A percentile compares a stretch with the other conserved stretches of the same genome.
These are phyloP conservation scores for Chlorella ohadii DNA, from an alignment of 139 green algal genomes.

Conservation along the genomic window DNA sequence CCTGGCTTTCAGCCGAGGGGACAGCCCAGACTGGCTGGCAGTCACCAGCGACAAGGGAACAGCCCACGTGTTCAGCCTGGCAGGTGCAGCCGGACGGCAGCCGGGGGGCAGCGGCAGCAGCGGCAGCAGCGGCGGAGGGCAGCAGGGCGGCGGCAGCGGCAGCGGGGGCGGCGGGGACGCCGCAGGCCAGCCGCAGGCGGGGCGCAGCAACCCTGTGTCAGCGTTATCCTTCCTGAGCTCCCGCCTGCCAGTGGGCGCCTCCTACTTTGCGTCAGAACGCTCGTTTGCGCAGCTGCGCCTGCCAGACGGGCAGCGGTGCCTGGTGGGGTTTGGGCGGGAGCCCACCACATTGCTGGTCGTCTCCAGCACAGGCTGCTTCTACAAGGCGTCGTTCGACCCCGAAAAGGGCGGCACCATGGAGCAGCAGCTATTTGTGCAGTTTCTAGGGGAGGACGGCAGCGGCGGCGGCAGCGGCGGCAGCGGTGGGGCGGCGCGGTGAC, in stretches of 20 bases:
- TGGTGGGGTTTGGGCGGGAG: constrained; percentile 75
- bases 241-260: constrained; percentile 26
- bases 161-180: not conserved
- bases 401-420: constrained; percentile 66
- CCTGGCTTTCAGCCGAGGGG: constrained; percentile 79
- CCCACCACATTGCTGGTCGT: constrained; percentile 73
- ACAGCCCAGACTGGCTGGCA: constrained; percentile 81
- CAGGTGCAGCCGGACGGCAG: not conserved
- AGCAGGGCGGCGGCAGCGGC: not conserved
- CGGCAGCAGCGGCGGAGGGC: not conserved
- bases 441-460: constrained; percentile 46
- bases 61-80: constrained; percentile 71
- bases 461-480: no score
- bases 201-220: constrained; percentile 44
- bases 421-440: constrained; percentile 60
- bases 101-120: not conserved
- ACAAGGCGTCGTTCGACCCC: constrained; percentile 75
- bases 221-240: constrained; percentile 57
- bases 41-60: constrained; percentile 93
- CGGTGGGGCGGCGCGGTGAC: no score
- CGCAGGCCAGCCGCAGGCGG: no score
- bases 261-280: constrained; percentile 90
- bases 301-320: constrained; percentile 43
- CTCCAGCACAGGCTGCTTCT: constrained; percentile 55
- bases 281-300: constrained; percentile 88